phyloP scores from a whole-genome alignment of 768 basidiomycete species.

The Termitomyces sp. region DNA sequence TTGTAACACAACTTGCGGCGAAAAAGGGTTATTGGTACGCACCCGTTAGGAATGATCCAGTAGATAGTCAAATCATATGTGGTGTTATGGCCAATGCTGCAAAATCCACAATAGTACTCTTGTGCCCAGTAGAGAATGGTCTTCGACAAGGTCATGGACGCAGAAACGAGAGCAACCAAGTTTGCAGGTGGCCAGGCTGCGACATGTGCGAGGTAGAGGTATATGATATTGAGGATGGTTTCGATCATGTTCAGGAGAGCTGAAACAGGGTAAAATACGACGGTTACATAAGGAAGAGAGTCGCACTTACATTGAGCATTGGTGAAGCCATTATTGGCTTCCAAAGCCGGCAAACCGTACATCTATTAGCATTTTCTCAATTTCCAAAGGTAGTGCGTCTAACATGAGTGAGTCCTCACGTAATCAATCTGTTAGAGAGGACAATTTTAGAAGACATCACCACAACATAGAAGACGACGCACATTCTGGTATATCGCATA shows the following conservation, averaged over 20 bases:
- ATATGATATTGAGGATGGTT: slow-evolving; percentile 64
- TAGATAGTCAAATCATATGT: slow-evolving; percentile 41
- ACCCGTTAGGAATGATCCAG: slow-evolving; percentile 83
- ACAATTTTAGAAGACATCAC: not conserved
- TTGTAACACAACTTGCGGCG: not conserved
- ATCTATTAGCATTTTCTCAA: slow-evolving; percentile 33
- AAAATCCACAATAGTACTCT: slow-evolving; percentile 73
- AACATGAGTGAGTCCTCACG: slow-evolving; percentile 14
- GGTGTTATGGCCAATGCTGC: slow-evolving; percentile 71
- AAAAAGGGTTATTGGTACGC: slow-evolving; percentile 15
- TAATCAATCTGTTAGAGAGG: slow-evolving; percentile 24
- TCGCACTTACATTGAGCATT: slow-evolving; percentile 70
- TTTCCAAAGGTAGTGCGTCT: not conserved
- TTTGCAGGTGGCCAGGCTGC: slow-evolving; percentile 57
- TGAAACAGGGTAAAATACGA: slow-evolving; percentile 21
- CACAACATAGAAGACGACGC: slow-evolving; percentile 24
- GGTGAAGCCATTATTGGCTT: slow-evolving; percentile 70
- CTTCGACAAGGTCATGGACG: slow-evolving; percentile 79
- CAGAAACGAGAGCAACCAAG: slow-evolving; percentile 66
- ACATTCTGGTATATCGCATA: slow-evolving; percentile 76
- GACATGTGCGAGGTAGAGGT: slow-evolving; percentile 72
- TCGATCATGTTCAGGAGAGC: slow-evolving; percentile 79
- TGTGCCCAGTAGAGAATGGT: slow-evolving; percentile 78
- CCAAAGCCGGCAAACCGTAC: slow-evolving; percentile 66
- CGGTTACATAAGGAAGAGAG: not conserved